Evolutionary conservation across 768 basidiomycete species (phyloP).

Genomic region (Albatrellus ellisii): DNA sequence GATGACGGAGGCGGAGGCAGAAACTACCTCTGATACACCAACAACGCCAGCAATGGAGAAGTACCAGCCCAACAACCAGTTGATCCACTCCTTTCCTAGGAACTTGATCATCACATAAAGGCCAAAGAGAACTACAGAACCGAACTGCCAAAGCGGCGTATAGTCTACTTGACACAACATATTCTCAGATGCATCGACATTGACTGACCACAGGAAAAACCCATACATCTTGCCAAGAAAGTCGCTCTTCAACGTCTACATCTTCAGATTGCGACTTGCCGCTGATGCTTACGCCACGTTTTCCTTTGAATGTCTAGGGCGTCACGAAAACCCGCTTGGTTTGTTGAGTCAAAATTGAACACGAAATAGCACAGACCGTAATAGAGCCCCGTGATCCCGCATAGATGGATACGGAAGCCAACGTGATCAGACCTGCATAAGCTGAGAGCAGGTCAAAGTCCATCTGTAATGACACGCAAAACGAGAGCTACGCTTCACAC

Average conservation of each 20-base stretch:
- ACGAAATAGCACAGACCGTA: constrained; percentile 32
- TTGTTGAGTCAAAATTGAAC: no score
- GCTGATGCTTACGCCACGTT: constrained; percentile 12
- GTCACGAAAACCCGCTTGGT: constrained; percentile 2
- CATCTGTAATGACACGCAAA: no score
- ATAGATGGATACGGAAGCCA: constrained; percentile 58
- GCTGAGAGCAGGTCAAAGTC: constrained; percentile 51
- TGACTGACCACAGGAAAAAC: constrained; percentile 58
- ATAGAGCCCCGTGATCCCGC: constrained; percentile 58
- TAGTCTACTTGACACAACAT: background rate
- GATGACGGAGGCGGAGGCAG: background rate
- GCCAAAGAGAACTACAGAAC: constrained; percentile 54
- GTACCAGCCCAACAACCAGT: constrained; percentile 67
- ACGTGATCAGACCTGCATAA: constrained; percentile 50
- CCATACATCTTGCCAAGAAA: constrained; percentile 62
- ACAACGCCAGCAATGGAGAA: constrained; percentile 53
- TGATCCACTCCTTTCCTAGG: constrained; percentile 72
- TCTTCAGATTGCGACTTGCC: constrained; percentile 38
- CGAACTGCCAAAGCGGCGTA: no score
- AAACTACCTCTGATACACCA: constrained; percentile 52
- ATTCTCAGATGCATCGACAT: background rate
- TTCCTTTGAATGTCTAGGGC: constrained; percentile 9
- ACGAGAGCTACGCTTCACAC: constrained; percentile 10
- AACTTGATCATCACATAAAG: constrained; percentile 64
- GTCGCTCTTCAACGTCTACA: constrained; percentile 42